phyloP scores from a whole-genome alignment of 805 yeast species.

The Zygosaccharomyces siamensis region DNA sequence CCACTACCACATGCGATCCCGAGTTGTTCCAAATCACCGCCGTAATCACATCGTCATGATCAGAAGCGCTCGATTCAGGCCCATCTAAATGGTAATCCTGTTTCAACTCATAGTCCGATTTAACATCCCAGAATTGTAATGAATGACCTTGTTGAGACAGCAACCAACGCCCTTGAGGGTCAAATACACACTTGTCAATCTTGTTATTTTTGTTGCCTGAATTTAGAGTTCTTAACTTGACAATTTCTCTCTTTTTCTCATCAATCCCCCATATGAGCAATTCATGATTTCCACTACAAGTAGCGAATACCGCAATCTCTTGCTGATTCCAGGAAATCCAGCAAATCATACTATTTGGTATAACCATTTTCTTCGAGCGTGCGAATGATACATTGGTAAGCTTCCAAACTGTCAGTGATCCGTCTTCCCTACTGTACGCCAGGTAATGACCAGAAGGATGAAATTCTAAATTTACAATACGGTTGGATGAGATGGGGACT shows the following conservation, averaged over 20 bases:
- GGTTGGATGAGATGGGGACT: constrained; percentile 17
- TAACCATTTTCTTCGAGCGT: constrained; percentile 12
- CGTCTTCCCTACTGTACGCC: constrained; percentile 32
- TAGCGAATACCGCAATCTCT: constrained; percentile 22
- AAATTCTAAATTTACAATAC: constrained; percentile 24
- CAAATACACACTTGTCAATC: constrained; percentile 33
- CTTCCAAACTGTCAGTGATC: constrained; percentile 30
- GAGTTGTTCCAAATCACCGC: constrained; percentile 34
- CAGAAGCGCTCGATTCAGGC: not conserved
- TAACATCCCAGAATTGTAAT: constrained; percentile 36
- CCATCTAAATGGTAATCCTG: constrained; percentile 6
- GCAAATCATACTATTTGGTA: constrained; percentile 18
- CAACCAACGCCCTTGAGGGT: constrained; percentile 45
- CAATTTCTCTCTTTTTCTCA: constrained; percentile 10
- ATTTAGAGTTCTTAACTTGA: constrained; percentile 16
- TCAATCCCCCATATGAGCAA: constrained; percentile 25
- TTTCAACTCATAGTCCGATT: constrained; percentile 30
- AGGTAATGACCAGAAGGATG: constrained; percentile 26
- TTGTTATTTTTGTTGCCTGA: constrained; percentile 12
- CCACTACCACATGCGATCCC: constrained; percentile 41
- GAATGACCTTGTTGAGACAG: constrained; percentile 41
- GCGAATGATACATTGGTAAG: constrained; percentile 11
- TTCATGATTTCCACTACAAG: constrained; percentile 22
- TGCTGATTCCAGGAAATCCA: constrained; percentile 27
- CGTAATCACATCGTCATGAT: constrained; percentile 22